Evolutionary conservation across 768 basidiomycete species (phyloP).

Genomic region (Naganishia randhawae): DNA sequence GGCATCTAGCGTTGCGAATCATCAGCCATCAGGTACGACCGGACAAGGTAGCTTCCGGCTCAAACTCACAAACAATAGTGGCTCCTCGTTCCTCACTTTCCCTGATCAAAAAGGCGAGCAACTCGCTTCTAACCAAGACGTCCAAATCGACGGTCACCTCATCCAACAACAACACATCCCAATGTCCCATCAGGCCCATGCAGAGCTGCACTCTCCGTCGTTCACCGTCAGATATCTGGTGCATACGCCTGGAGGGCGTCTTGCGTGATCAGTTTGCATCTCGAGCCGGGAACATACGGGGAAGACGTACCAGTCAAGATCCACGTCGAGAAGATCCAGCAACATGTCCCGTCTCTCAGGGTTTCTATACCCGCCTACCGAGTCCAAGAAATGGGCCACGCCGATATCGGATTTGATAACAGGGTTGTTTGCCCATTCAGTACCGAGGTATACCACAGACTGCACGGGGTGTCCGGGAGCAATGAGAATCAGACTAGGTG

Average conservation of each 20-base stretch:
- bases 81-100: slow-evolving; percentile 77
- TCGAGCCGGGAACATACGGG: neutral
- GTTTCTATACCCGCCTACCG: slow-evolving; percentile 90
- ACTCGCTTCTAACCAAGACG: slow-evolving; percentile 83
- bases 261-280: neutral
- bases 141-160: slow-evolving; percentile 98
- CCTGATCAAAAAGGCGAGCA: slow-evolving; percentile 78
- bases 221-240: slow-evolving; percentile 92
- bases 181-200: slow-evolving; percentile 90
- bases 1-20: slow-evolving; percentile 61
- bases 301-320: slow-evolving; percentile 65
- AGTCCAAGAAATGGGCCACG: slow-evolving; percentile 92
- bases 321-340: slow-evolving; percentile 87
- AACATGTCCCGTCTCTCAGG: slow-evolving; percentile 80
- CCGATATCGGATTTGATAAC: slow-evolving; percentile 89
- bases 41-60: too few species aligned
- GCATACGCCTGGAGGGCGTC: slow-evolving; percentile 69
- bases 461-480: neutral
- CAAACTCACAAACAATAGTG: slow-evolving; percentile 73
- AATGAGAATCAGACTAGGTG: slow-evolving; percentile 29
- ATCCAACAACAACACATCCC: slow-evolving; percentile 88
- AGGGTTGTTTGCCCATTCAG: slow-evolving; percentile 98
- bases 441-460: slow-evolving; percentile 82
- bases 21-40: too few species aligned
- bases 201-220: slow-evolving; percentile 87